phyloP scores from a whole-genome alignment of 2,329 filamentous ascomycete species.

The Nemania sp. region DNA sequence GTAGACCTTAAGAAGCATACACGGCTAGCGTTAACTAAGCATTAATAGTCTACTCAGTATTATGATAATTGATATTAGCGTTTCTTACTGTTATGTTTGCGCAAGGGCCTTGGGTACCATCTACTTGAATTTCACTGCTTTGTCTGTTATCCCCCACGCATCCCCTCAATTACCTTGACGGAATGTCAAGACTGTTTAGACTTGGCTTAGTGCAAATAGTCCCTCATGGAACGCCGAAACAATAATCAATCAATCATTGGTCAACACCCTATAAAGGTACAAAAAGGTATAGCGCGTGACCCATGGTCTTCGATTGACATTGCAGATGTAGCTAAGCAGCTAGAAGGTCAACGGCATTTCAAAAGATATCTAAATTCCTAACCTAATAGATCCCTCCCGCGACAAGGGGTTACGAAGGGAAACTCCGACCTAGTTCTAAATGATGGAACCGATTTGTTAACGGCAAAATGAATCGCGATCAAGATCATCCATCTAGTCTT shows the following conservation, averaged over 20 bases:
- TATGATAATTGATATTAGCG: constrained; percentile 18
- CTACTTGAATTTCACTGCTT: background rate
- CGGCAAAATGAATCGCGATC: background rate
- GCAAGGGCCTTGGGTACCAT: constrained; percentile 6
- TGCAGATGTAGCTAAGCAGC: background rate
- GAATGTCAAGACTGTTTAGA: background rate
- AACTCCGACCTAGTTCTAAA: background rate
- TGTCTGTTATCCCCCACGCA: background rate
- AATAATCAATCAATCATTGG: background rate
- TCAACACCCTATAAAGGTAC: background rate
- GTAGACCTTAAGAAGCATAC: constrained; percentile 4
- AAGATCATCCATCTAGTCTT: background rate
- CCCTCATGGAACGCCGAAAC: too few species aligned
- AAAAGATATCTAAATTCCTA: background rate
- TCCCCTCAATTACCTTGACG: background rate
- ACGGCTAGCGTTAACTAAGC: constrained; percentile 18
- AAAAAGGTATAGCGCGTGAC: background rate
- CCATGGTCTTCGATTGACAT: background rate
- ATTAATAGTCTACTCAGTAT: constrained; percentile 4
- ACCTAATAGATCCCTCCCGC: background rate
- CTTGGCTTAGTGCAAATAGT: background rate
- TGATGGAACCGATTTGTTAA: background rate
- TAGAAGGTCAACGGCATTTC: background rate
- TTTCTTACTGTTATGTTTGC: constrained; percentile 1
- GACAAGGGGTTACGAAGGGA: background rate